Evolutionary conservation across 805 yeast genomes (phyloP), one percentile per base, ranked within the genome.

Genomic region (Middelhovenomyces tepae): DNA sequence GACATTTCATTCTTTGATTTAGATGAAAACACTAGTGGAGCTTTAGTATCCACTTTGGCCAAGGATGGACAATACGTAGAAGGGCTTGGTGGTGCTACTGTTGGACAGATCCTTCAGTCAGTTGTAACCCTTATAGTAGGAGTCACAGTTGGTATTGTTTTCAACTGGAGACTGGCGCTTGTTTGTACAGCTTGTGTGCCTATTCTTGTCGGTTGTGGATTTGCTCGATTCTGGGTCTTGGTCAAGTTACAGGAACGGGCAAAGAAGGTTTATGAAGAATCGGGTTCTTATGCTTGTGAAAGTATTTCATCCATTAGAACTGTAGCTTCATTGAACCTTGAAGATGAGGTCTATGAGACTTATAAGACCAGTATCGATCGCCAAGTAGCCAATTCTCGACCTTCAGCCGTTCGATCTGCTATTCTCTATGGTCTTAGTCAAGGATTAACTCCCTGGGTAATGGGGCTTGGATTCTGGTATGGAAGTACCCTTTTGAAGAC

Each of bases 401-500:
- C 28, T 5, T 42, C 54, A 2, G 42, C 48, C 7, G 7, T 44
- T 11, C 38, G 46, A 9, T 57, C 67, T 4, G 60, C 62, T 1
- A 18, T 54, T n/a, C 37, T 60, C 26, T 62, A 48, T 28, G 65
- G 59, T 7, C 42, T 57, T 5, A 51, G 62, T 11, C 64, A 62
- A 40, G 64, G 65, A 5, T 38, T 56, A 18, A 47, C 60, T 3
- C 63, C 62, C 6, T 59, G 61, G 56, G 53, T 61, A 15, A 45
- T 57, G 38, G 67, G 61, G 2, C 50, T 62, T 4, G 58, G 59
- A 8, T 62, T 62, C 51, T 62, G 67, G 68, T 62, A 60, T 44
- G 67, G 68, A 4, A 43, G 63, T 7, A 55, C 57, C 3, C 46
- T 56, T 25, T 29, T 62, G 44, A 46, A 54, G 22, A 53, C 49